Evolutionary conservation across 129 eudicot genomes (phyloP).

Genomic region (Helianthus tuberosus): DNA sequence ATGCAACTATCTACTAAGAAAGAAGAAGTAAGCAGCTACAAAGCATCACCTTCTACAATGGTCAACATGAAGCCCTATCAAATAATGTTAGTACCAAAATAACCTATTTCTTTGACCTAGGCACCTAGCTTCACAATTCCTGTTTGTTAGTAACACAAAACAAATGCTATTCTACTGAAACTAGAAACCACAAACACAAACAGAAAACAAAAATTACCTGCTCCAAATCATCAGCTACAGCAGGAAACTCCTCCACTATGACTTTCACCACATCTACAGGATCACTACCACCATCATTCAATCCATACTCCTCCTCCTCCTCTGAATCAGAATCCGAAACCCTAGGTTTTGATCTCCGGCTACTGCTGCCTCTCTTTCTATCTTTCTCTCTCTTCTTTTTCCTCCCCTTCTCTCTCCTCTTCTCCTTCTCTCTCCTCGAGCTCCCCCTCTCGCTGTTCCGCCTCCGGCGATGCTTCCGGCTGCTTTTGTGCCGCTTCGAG

Average conservation of each 20-base stretch:
- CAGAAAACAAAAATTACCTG: conserved; percentile 51
- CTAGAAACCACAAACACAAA: not conserved
- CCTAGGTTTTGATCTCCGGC: conserved; percentile 41
- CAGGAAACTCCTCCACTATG: conserved; percentile 77
- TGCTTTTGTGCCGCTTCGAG: conserved; percentile 51
- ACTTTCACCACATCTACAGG: conserved; percentile 63
- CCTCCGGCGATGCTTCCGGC: conserved; percentile 49
- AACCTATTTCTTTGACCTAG: not conserved
- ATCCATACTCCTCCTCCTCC: conserved; percentile 29
- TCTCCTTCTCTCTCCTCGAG: conserved; percentile 43
- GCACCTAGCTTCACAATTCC: too few relatives aligned
- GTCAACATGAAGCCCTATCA: conserved; percentile 8
- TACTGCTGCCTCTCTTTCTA: conserved; percentile 30
- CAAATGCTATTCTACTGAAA: not conserved
- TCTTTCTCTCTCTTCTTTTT: conserved; percentile 43
- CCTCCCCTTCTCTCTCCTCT: conserved; percentile 43
- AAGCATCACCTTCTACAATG: conserved; percentile 22
- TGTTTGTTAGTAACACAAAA: conserved; percentile 6
- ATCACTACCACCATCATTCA: conserved; percentile 31
- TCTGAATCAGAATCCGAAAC: conserved; percentile 49
- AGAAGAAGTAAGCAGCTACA: conserved; percentile 3
- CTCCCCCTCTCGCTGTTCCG: conserved; percentile 44
- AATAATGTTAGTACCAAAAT: not conserved
- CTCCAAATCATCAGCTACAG: conserved; percentile 78
- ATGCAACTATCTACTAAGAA: not conserved